phyloP scores from a whole-genome alignment of 2,329 filamentous ascomycete species.

The Rhinocladiella similis region DNA sequence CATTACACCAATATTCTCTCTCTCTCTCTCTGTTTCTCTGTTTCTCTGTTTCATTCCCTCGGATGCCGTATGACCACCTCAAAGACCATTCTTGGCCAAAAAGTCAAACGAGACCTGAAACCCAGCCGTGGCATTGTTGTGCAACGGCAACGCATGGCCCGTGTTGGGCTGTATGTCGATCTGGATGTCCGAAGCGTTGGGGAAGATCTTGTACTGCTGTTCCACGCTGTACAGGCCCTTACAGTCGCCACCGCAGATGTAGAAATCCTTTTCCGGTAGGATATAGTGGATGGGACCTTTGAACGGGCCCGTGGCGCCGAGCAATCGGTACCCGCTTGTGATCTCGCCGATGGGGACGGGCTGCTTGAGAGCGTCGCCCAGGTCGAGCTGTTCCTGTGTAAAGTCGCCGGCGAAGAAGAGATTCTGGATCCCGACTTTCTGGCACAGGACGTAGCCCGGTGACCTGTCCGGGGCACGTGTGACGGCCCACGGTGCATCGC shows the following conservation, averaged over 20 bases:
- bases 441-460: slow-evolving; percentile 14
- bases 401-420: slow-evolving; percentile 26
- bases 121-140: slow-evolving; percentile 39
- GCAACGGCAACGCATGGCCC: slow-evolving; percentile 38
- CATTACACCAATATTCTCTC: too few relatives aligned
- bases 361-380: slow-evolving; percentile 24
- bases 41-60: too few relatives aligned
- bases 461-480: slow-evolving; percentile 8
- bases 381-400: slow-evolving; percentile 21
- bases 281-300: slow-evolving; percentile 38
- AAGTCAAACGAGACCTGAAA: slow-evolving; percentile 32
- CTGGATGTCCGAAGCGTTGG: slow-evolving; percentile 31
- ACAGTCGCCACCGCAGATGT: slow-evolving; percentile 41
- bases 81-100: slow-evolving; percentile 22
- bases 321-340: slow-evolving; percentile 23
- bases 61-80: too few relatives aligned
- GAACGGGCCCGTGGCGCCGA: slow-evolving; percentile 32
- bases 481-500: slow-evolving; percentile 18
- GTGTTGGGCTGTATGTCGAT: slow-evolving; percentile 38
- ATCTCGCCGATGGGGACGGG: slow-evolving; percentile 25
- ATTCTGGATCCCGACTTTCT: slow-evolving; percentile 23
- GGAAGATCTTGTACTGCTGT: slow-evolving; percentile 29
- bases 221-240: slow-evolving; percentile 26
- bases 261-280: slow-evolving; percentile 36
- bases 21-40: too few relatives aligned